These are phyloP conservation scores for Scutellospora calospora DNA, from an alignment of 371 early-diverging fungal genomes.

Conservation along the genomic window DNA sequence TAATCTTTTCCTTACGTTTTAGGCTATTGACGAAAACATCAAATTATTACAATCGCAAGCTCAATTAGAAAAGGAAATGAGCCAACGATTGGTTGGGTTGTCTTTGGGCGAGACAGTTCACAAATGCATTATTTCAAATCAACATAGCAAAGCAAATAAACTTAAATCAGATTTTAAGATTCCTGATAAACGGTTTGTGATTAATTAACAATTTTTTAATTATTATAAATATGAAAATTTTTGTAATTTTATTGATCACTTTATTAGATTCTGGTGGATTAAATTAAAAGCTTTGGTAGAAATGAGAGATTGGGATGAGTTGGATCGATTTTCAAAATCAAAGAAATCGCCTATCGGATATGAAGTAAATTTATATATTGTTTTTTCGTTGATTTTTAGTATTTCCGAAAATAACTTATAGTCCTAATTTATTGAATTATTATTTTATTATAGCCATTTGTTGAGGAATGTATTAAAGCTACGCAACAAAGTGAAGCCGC, in stretches of 20 bases:
- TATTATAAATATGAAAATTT: too few species aligned
- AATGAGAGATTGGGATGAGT: constrained; percentile 85
- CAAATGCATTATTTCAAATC: constrained; percentile 78
- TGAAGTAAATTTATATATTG: constrained; percentile 54
- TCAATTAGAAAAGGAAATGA: constrained; percentile 76
- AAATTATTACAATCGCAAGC: constrained; percentile 77
- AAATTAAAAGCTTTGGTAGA: constrained; percentile 86
- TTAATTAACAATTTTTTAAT: not conserved
- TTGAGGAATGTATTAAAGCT: constrained; percentile 82
- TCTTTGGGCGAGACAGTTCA: constrained; percentile 88
- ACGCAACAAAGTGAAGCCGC: constrained; percentile 81
- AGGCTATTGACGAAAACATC: constrained; percentile 43
- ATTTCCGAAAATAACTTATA: too few species aligned
- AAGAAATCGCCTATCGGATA: constrained; percentile 89
- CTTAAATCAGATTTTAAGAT: constrained; percentile 85
- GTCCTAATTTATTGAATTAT: too few species aligned
- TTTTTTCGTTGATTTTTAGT: not conserved
- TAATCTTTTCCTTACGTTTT: not conserved
- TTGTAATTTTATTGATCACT: not conserved
- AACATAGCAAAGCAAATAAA: constrained; percentile 77
- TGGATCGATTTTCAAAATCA: constrained; percentile 82
- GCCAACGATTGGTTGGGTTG: constrained; percentile 73
- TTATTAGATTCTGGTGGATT: constrained; percentile 80
- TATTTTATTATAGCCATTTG: constrained; percentile 70
- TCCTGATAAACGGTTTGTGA: constrained; percentile 78